Percentiles rank a stretch among this genome's conserved stretches.
Conservation (phyloP, 768 basidiomycete species). For the Calocera viscosa region DNA sequence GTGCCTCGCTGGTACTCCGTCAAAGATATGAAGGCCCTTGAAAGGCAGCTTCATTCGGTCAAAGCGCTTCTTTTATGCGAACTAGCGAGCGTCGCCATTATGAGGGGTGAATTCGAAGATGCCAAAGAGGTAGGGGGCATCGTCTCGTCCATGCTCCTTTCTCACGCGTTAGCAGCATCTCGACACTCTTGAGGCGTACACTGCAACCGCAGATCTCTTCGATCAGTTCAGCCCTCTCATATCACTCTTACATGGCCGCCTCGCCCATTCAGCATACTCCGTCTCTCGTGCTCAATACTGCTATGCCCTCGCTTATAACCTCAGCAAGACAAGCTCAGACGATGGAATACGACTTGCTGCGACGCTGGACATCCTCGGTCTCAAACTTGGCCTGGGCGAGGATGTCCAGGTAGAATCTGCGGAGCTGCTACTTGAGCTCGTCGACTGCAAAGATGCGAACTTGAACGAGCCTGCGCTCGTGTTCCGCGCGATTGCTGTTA, state of each 20-base stretch:
- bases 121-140: background rate
- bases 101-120: background rate
- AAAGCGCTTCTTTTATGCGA: background rate
- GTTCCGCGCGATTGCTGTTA: background rate
- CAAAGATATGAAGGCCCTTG: background rate
- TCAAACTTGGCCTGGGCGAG: background rate
- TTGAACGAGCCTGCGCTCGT: background rate
- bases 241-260: background rate
- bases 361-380: background rate
- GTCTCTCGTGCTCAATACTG: background rate
- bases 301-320: background rate
- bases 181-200: background rate
- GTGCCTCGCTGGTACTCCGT: conserved; percentile 1
- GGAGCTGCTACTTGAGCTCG: background rate
- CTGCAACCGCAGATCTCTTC: background rate
- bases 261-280: background rate
- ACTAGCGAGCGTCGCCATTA: background rate
- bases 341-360: background rate
- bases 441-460: background rate
- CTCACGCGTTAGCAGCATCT: background rate
- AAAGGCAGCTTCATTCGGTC: background rate
- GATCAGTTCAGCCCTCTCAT: background rate
- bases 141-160: background rate
- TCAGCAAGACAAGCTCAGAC: background rate
- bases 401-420: background rate